Evolutionary conservation across 352 stramenopile genomes (phyloP), one percentile per base, ranked within the genome.

Genomic region (Phytopythium litorale): DNA sequence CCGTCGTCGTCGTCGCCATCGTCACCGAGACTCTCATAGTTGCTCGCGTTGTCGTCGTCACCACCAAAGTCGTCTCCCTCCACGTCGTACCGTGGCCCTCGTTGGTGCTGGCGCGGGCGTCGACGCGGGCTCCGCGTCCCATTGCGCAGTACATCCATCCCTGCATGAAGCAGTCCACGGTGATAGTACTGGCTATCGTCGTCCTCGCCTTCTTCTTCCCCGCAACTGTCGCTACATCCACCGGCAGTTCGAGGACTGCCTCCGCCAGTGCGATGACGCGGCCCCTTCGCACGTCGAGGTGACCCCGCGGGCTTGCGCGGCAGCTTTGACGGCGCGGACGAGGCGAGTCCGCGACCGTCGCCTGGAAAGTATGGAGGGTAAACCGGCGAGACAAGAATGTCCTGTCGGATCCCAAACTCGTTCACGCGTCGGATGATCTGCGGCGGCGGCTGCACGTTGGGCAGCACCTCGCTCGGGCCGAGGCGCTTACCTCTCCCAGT

Each of bases 381-480:
- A 8, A 75, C 66, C 2, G 82, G 72, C 2, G 82, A 89, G 21
- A 89, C 54, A 7, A 89, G 71, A 15, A 91, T 71, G 53, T 81
- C 71, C 43, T 91, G 79, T 1, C 64, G 71, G 11, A 45, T 76
- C 8, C 82, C 82, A 46, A 89, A 89, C 59, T 89, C 79, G 63
- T 91, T 91, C 59, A 84, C 72, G 32, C 89, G 79, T 32, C 73
- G 75, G 23, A 89, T 65, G 16, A 91, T 75, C 33, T 87, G 74
- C 9, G 75, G 60, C 8, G 65, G 48, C 3, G 35, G 25, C 13
- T 16, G 16, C n/a, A 65, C 40, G 11, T 43, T 59, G 12, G 43
- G 51, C 40, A 65, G 21, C 23, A n/a, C 23, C 4, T 40, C 18
- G 7, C 42, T 40, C n/a, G 16, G 18, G 1, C 5, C 9, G 3